Percentiles rank a stretch among this genome's conserved stretches.
Conservation (phyloP, 257 asterid species). For the Scutellaria galericulata region DNA sequence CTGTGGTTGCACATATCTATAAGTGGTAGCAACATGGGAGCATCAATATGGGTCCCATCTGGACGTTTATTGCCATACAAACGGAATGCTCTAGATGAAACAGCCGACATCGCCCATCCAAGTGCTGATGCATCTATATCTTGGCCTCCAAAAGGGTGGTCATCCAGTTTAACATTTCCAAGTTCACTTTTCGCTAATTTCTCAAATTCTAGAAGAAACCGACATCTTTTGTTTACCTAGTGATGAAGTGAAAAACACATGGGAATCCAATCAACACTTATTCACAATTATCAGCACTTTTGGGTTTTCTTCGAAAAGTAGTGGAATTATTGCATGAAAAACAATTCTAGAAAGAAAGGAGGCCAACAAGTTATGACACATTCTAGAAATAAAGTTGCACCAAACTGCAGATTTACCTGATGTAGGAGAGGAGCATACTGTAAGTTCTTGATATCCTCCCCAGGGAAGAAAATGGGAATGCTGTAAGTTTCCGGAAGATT, state of each 20-base stretch:
- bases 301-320: slow-evolving; percentile 2
- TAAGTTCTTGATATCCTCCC: slow-evolving; percentile 88
- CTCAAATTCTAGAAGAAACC: slow-evolving; percentile 89
- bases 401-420: slow-evolving; percentile 61
- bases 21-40: slow-evolving; percentile 92
- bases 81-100: slow-evolving; percentile 96
- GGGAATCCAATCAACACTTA: background rate
- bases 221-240: slow-evolving; percentile 95
- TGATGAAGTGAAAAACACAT: slow-evolving; percentile 8
- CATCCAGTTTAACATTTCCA: slow-evolving; percentile 50
- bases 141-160: slow-evolving; percentile 88
- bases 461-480: slow-evolving; percentile 92
- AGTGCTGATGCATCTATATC: slow-evolving; percentile 83
- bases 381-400: background rate
- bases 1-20: slow-evolving; percentile 99
- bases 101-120: slow-evolving; percentile 99
- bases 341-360: background rate
- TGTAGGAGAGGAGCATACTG: slow-evolving; percentile 97
- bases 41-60: slow-evolving; percentile 62
- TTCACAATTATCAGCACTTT: background rate
- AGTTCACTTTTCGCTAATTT: slow-evolving; percentile 56
- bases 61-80: slow-evolving; percentile 62
- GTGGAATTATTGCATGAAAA: background rate
- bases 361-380: too few species aligned
- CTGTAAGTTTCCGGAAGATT: slow-evolving; percentile 83